Evolutionary conservation across 495 filamentous ascomycete genomes (phyloP).

Genomic region (Cladorrhinum samala): DNA sequence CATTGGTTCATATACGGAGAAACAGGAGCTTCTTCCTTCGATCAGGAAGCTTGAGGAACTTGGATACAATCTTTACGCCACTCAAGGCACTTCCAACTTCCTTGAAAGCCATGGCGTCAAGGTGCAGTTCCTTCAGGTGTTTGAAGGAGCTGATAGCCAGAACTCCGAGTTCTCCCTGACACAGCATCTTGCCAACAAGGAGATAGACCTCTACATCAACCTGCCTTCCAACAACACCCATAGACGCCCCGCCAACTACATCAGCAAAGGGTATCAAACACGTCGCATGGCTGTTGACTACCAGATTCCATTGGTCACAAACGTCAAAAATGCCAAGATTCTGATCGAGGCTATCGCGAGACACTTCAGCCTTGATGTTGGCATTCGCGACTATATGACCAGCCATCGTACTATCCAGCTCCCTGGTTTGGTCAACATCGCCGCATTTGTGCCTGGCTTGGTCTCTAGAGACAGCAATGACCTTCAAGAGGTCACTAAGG

Average conservation of each 20-base stretch:
- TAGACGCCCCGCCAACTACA: constrained; percentile 91
- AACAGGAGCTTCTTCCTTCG: constrained; percentile 92
- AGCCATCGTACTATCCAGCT: constrained; percentile 72
- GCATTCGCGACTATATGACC: constrained; percentile 80
- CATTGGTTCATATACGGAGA: constrained; percentile 95
- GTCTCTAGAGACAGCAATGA: constrained; percentile 58
- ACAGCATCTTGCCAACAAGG: constrained; percentile 90
- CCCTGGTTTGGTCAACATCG: constrained; percentile 72
- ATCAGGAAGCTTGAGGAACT: constrained; percentile 79
- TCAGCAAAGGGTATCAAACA: constrained; percentile 94
- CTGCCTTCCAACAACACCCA: constrained; percentile 96
- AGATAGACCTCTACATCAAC: constrained; percentile 98
- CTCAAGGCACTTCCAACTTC: constrained; percentile 92
- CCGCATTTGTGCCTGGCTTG: constrained; percentile 72
- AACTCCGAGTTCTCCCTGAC: constrained; percentile 95
- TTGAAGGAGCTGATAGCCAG: constrained; percentile 65
- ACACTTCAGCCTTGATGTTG: constrained; percentile 75
- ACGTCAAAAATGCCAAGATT: constrained; percentile 98
- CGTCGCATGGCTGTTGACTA: constrained; percentile 98
- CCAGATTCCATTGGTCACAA: constrained; percentile 93
- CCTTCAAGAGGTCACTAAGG: constrained; percentile 63
- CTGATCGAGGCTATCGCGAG: constrained; percentile 89
- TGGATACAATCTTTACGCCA: constrained; percentile 92
- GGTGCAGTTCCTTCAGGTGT: constrained; percentile 84
- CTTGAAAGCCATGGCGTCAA: constrained; percentile 83